Evolutionary conservation across 1,284 basidiomycete species (phyloP).

Genomic region (Leccinum ponderosum): DNA sequence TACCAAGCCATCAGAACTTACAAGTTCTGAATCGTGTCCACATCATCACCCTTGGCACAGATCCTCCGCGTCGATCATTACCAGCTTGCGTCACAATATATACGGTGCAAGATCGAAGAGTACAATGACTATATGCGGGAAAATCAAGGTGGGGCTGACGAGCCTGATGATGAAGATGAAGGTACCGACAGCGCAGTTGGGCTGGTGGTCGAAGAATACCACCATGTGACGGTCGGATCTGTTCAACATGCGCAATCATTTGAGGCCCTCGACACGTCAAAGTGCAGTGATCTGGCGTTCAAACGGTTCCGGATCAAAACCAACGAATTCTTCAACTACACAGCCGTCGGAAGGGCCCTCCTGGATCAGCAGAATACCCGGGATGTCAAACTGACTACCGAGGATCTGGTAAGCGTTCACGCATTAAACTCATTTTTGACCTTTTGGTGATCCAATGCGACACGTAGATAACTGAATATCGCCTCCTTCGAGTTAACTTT

Average conservation of each 20-base stretch:
- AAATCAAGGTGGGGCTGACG: neutral
- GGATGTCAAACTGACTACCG: too few relatives aligned
- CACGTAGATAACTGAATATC: slow-evolving; percentile 6
- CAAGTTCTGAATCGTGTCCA: too few relatives aligned
- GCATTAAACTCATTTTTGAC: too few relatives aligned
- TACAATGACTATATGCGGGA: neutral
- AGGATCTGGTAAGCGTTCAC: too few relatives aligned
- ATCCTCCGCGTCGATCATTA: slow-evolving; percentile 26
- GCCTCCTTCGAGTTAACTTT: slow-evolving; percentile 26
- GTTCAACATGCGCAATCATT: slow-evolving; percentile 8
- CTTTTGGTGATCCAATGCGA: too few relatives aligned
- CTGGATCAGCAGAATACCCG: too few relatives aligned
- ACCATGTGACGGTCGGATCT: neutral
- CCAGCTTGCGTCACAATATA: too few relatives aligned
- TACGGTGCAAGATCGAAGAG: neutral
- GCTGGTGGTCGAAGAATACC: neutral
- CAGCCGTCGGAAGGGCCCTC: too few relatives aligned
- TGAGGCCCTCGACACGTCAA: slow-evolving; percentile 14
- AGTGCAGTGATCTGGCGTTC: slow-evolving; percentile 15
- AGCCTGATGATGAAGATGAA: neutral
- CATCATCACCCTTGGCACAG: slow-evolving; percentile 12
- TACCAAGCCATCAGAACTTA: too few relatives aligned
- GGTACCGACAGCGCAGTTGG: too few relatives aligned
- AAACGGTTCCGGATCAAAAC: slow-evolving; percentile 21
- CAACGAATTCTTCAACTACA: slow-evolving; percentile 18